These are phyloP conservation scores for Arthrobotrys entomopaga DNA, from an alignment of 2,329 filamentous ascomycete species.

Conservation along the genomic window DNA sequence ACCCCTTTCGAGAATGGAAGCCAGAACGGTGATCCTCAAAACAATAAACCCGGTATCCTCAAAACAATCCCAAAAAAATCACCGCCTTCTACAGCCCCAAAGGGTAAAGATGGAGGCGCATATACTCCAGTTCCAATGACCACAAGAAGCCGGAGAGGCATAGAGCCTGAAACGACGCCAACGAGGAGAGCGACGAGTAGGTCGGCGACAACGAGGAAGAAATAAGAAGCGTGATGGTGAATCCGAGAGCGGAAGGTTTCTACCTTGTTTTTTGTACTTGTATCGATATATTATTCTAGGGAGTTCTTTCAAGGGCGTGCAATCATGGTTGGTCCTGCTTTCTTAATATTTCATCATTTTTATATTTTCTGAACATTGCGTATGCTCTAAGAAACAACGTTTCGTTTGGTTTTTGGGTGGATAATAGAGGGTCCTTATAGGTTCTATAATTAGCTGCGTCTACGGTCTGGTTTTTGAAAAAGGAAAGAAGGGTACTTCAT, in stretches of 20 bases:
- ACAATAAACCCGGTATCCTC: not conserved
- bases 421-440: too few species aligned
- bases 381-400: too few species aligned
- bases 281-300: conserved; percentile 3
- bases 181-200: conserved; percentile 44
- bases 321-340: not conserved
- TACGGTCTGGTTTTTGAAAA: conserved; percentile 6
- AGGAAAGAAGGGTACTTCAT: conserved; percentile 11
- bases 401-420: too few species aligned
- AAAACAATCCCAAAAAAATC: conserved; percentile 47
- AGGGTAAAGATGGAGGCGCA: conserved; percentile 21
- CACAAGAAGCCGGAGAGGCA: conserved; percentile 39
- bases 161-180: conserved; percentile 44
- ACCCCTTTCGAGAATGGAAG: conserved; percentile 22
- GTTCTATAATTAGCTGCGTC: not conserved
- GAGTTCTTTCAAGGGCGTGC: conserved; percentile 10
- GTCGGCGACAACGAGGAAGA: conserved; percentile 22
- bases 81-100: conserved; percentile 13
- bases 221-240: conserved; percentile 1
- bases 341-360: too few species aligned
- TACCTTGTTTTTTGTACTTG: not conserved
- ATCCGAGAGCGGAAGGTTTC: not conserved
- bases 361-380: too few species aligned
- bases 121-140: conserved; percentile 49
- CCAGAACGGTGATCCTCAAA: conserved; percentile 4